Percentiles rank a stretch among this genome's conserved stretches.
Evolutionary conservation across 1,139 yeast species (phyloP).

Genomic region (Saccharomyces hybrid): DNA sequence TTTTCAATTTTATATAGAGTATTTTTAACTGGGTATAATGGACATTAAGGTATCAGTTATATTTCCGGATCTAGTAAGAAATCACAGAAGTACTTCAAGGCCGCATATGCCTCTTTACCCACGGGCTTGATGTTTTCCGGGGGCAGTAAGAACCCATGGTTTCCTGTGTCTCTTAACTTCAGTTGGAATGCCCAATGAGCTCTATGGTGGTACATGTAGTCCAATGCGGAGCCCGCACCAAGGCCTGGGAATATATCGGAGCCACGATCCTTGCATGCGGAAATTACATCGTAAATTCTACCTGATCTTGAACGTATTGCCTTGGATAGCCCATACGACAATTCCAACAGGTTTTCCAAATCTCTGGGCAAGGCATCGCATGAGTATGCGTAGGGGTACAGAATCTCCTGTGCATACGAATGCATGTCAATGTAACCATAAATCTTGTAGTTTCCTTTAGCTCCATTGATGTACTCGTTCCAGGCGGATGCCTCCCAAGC

Average conservation of each 20-base stretch:
- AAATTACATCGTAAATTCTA: slow-evolving; percentile 55
- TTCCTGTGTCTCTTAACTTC: slow-evolving; percentile 74
- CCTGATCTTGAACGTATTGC: slow-evolving; percentile 60
- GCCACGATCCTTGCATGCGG: slow-evolving; percentile 71
- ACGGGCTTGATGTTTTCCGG: slow-evolving; percentile 63
- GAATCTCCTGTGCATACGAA: slow-evolving; percentile 74
- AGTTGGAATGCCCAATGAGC: slow-evolving; percentile 83
- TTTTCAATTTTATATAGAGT: background rate
- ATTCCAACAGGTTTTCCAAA: slow-evolving; percentile 68
- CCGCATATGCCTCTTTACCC: slow-evolving; percentile 65
- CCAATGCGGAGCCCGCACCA: slow-evolving; percentile 77
- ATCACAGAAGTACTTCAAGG: slow-evolving; percentile 60
- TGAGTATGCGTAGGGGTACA: slow-evolving; percentile 77
- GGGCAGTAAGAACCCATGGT: slow-evolving; percentile 77
- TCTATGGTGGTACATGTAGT: slow-evolving; percentile 73
- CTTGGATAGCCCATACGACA: slow-evolving; percentile 73
- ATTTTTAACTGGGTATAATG: background rate
- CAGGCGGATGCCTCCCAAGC: slow-evolving; percentile 64
- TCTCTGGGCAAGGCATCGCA: slow-evolving; percentile 70
- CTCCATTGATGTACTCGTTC: slow-evolving; percentile 55
- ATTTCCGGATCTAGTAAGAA: slow-evolving; percentile 46
- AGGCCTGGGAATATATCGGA: slow-evolving; percentile 62
- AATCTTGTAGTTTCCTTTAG: slow-evolving; percentile 52
- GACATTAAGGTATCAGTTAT: slow-evolving; percentile 4
- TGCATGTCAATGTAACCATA: slow-evolving; percentile 77